phyloP scores from a whole-genome alignment of 2,329 filamentous ascomycete species.

The Tolypocladium sp. region DNA sequence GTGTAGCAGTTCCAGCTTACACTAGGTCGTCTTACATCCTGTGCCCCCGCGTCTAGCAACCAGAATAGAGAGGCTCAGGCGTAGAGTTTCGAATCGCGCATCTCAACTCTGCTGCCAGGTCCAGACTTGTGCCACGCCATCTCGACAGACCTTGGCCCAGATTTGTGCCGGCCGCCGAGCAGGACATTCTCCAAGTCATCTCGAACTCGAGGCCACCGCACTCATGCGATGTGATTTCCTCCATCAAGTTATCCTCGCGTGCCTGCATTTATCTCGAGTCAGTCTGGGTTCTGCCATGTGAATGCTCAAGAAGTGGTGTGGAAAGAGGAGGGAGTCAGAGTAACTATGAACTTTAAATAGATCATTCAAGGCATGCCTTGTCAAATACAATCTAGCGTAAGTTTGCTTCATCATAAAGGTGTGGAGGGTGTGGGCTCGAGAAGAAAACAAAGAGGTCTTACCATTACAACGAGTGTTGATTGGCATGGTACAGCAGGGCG shows the following conservation, averaged over 20 bases:
- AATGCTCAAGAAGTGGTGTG: neutral
- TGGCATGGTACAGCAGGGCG: neutral
- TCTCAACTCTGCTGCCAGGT: neutral
- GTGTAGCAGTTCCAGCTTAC: neutral
- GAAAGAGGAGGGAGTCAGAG: conserved; percentile 12
- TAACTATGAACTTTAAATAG: conserved; percentile 19
- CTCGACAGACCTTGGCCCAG: neutral
- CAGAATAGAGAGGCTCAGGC: neutral
- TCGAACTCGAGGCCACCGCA: too few relatives aligned
- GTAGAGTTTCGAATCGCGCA: neutral
- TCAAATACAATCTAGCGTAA: conserved; percentile 42
- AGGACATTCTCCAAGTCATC: neutral
- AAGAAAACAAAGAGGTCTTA: conserved; percentile 4
- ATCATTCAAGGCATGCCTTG: conserved; percentile 25
- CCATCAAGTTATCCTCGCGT: neutral
- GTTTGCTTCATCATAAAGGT: conserved; percentile 27
- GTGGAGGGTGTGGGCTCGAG: neutral
- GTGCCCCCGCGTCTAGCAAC: neutral
- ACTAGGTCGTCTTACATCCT: neutral
- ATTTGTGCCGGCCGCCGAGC: too few relatives aligned
- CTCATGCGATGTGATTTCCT: neutral
- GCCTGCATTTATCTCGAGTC: neutral
- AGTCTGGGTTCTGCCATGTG: neutral
- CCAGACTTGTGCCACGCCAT: neutral
- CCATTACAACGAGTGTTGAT: neutral